These are phyloP conservation scores for Colletotrichum tofieldiae DNA, from an alignment of 2,329 filamentous ascomycete species.

Conservation along the genomic window DNA sequence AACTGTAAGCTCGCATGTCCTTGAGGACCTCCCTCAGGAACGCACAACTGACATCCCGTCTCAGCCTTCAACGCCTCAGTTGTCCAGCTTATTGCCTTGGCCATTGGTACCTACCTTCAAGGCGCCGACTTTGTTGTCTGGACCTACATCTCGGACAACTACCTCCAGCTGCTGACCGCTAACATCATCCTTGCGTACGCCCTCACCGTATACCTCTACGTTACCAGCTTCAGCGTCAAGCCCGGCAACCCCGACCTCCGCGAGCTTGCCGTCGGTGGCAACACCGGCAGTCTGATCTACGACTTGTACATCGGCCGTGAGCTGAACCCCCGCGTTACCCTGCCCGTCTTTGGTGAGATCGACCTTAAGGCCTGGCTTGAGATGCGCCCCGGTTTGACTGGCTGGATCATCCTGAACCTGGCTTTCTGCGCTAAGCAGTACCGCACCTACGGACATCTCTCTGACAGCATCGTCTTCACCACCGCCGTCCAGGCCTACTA, in stretches of 20 bases:
- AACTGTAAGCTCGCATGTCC: slow-evolving; percentile 66
- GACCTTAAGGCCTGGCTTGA: slow-evolving; percentile 82
- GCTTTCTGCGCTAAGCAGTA: slow-evolving; percentile 81
- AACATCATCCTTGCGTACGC: slow-evolving; percentile 75
- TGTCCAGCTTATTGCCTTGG: slow-evolving; percentile 33
- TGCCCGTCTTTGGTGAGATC: slow-evolving; percentile 76
- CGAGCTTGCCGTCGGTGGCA: slow-evolving; percentile 77
- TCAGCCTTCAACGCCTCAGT: slow-evolving; percentile 34
- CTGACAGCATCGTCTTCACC: slow-evolving; percentile 78
- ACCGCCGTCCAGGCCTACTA: slow-evolving; percentile 77
- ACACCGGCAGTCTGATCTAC: slow-evolving; percentile 78
- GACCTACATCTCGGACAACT: slow-evolving; percentile 82
- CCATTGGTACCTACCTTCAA: slow-evolving; percentile 74
- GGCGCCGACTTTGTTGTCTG: slow-evolving; percentile 78
- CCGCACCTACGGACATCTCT: slow-evolving; percentile 76
- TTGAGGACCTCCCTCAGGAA: accelerated
- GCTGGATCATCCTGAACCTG: slow-evolving; percentile 79
- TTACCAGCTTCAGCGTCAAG: slow-evolving; percentile 76
- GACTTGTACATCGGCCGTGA: slow-evolving; percentile 86
- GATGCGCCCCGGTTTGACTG: slow-evolving; percentile 79
- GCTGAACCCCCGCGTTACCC: slow-evolving; percentile 77
- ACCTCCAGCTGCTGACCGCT: slow-evolving; percentile 75
- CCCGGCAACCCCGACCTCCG: slow-evolving; percentile 72
- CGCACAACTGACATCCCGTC: background rate
- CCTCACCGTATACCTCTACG: slow-evolving; percentile 75